Conservation (phyloP, 2,329 filamentous ascomycete species). For the Aaosphaeria pasadenensis region DNA sequence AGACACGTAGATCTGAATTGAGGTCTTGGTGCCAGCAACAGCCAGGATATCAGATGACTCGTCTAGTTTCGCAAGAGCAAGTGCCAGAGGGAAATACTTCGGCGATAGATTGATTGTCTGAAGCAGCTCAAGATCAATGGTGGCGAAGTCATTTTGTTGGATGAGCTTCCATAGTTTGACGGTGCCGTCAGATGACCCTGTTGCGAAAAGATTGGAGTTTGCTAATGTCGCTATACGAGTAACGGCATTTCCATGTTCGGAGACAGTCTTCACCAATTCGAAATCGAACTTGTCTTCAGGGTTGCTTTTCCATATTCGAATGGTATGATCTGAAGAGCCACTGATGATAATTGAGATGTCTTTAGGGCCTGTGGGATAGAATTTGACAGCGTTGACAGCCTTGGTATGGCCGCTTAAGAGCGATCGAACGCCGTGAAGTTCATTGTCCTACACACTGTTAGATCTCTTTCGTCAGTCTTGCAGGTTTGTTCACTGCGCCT, state of each 20-base stretch:
- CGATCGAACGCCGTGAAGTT: constrained; percentile 57
- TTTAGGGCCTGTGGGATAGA: constrained; percentile 58
- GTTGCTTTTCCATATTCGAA: constrained; percentile 60
- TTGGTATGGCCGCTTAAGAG: constrained; percentile 76
- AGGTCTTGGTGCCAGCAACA: constrained; percentile 77
- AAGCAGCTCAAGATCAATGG: constrained; percentile 21
- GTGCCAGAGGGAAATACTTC: constrained; percentile 75
- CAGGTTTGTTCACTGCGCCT: constrained; percentile 27
- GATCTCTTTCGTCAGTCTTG: not conserved
- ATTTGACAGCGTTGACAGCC: constrained; percentile 78
- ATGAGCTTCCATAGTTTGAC: constrained; percentile 67
- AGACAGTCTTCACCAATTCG: constrained; percentile 47
- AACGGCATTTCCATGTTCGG: constrained; percentile 70
- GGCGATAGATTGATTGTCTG: constrained; percentile 68
- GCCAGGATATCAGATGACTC: constrained; percentile 65
- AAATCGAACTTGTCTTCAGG: constrained; percentile 30
- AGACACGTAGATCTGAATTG: constrained; percentile 76
- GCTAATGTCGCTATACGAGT: constrained; percentile 58
- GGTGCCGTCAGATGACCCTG: constrained; percentile 62
- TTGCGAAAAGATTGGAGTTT: constrained; percentile 51
- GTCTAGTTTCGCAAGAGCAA: constrained; percentile 65
- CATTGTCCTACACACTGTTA: constrained; percentile 37
- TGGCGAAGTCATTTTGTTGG: constrained; percentile 23
- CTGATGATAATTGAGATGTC: constrained; percentile 63
- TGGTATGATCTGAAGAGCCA: constrained; percentile 75